Evolutionary conservation across 2,329 filamentous ascomycete genomes (phyloP).

Genomic region (Ophiostoma sp.): DNA sequence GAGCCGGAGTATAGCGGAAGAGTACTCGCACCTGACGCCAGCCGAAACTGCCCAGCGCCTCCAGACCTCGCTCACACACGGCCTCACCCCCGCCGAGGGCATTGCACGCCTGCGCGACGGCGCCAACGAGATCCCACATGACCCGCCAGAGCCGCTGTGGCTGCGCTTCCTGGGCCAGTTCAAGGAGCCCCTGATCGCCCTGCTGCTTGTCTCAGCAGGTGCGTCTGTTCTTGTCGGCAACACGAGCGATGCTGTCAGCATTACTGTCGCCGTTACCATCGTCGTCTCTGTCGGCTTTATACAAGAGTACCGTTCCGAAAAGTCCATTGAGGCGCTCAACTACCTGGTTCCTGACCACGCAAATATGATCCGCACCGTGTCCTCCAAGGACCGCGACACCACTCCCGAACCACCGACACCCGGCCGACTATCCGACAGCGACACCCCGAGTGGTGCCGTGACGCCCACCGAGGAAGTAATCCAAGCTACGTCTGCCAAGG

Average conservation of each 20-base stretch:
- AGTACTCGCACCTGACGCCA: constrained; percentile 63
- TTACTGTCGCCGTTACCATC: constrained; percentile 91
- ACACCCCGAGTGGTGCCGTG: constrained; percentile 39
- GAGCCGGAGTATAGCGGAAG: constrained; percentile 48
- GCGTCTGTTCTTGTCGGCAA: constrained; percentile 90
- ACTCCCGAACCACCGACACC: constrained; percentile 26
- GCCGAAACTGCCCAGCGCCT: constrained; percentile 72
- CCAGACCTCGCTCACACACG: constrained; percentile 74
- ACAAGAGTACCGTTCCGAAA: constrained; percentile 95
- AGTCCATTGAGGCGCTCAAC: constrained; percentile 91
- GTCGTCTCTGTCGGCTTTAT: constrained; percentile 94
- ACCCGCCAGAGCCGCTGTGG: constrained; percentile 91
- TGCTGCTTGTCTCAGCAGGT: constrained; percentile 82
- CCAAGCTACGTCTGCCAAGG: constrained; percentile 72
- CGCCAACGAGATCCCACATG: constrained; percentile 89
- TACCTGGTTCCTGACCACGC: constrained; percentile 92
- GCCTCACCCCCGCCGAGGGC: constrained; percentile 75
- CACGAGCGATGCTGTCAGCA: constrained; percentile 89
- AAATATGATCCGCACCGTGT: constrained; percentile 68
- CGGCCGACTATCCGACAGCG: background rate
- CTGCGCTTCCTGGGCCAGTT: constrained; percentile 94
- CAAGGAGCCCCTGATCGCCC: constrained; percentile 86
- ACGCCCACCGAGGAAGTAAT: constrained; percentile 58
- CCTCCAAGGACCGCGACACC: constrained; percentile 34
- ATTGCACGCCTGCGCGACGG: constrained; percentile 73